Base-by-base conservation (phyloP, 2,329 filamentous ascomycete species). In the Ascomycota sp. region DNA sequence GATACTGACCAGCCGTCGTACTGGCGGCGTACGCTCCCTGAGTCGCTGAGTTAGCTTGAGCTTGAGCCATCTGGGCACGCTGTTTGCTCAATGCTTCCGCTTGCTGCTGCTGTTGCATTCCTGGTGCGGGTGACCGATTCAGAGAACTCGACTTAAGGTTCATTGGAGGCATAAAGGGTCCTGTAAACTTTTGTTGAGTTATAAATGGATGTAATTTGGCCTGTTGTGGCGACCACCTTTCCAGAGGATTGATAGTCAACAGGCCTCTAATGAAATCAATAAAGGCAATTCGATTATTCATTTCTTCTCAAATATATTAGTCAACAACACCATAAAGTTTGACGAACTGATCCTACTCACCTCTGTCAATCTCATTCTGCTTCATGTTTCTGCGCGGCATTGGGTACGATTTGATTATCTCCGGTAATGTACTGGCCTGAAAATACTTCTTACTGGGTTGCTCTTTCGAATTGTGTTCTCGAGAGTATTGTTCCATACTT, bases 371-470 rank as follows among this genome's bases (percentile, higher is more conserved):
- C 55, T 98, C 89, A 41, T 73, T 79, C 51, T 78, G 83, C 59
- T 98, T 98, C 89, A 98, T 98, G 46, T 94, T 94, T 59, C 98
- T 98, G 45, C 89, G 69, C 28, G 89, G 89, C 86, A 98, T 94
- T 5, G 89, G 79, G 48, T 98, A 98, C 32, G 80, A 83, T 49
- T 91, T 82, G 57, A 98, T 95, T 38, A 98, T 98, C 40, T 98
- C 89, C 4, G 86, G 86, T 31, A 98, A 58, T 2, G 83, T 92
- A 25, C 73, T 94, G 23, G 85, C 83, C 43, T 86, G 80, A 57
- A 98, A 98, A 53, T 98, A 98, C 56, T 95, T 95, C 63, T 98
- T 98, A 69, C 89, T 98, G 15, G 89, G 89, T 51, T 95, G 89
- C 53, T 98, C 89, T 51, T 98, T 98, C 23, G 83, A 89, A 34